phyloP scores from a whole-genome alignment of 1,284 basidiomycete species.

The Rhodotorula sp. region DNA sequence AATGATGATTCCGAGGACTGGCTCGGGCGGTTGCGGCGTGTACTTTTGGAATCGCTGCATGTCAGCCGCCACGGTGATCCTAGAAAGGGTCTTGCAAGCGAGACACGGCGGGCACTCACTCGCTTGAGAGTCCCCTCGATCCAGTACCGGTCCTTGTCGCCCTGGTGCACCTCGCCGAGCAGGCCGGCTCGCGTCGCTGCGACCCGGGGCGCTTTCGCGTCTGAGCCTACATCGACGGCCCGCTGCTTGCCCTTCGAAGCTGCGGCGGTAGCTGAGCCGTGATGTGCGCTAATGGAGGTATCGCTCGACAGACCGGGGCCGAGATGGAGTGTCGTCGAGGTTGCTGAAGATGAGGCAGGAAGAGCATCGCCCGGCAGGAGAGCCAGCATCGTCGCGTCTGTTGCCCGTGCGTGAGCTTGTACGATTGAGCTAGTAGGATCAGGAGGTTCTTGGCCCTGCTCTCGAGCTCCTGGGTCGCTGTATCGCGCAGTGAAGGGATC shows the following conservation, averaged over 20 bases:
- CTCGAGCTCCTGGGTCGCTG: neutral
- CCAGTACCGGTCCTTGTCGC: conserved; percentile 28
- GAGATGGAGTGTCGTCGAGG: conserved; percentile 24
- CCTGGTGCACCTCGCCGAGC: conserved; percentile 20
- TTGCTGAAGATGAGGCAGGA: conserved; percentile 16
- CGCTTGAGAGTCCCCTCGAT: conserved; percentile 27
- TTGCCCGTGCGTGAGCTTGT: neutral
- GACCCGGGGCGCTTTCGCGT: neutral
- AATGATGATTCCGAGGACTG: conserved; percentile 68
- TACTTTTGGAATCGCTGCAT: conserved; percentile 57
- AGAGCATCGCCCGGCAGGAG: conserved; percentile 35
- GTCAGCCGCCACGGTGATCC: no score
- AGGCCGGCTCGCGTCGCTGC: conserved; percentile 28
- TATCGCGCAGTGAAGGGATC: no score
- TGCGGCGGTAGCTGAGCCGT: neutral
- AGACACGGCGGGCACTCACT: conserved; percentile 6
- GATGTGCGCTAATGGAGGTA: neutral
- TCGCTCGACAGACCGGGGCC: conserved; percentile 31
- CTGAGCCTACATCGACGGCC: neutral
- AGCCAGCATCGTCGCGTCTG: conserved; percentile 15
- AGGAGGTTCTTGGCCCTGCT: neutral
- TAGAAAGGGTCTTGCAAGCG: no score
- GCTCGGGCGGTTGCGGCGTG: conserved; percentile 75
- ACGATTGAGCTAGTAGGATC: neutral
- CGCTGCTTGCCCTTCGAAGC: conserved; percentile 19